phyloP scores from a whole-genome alignment of 164 flowering plant species.

The Cinnamomum chago region DNA sequence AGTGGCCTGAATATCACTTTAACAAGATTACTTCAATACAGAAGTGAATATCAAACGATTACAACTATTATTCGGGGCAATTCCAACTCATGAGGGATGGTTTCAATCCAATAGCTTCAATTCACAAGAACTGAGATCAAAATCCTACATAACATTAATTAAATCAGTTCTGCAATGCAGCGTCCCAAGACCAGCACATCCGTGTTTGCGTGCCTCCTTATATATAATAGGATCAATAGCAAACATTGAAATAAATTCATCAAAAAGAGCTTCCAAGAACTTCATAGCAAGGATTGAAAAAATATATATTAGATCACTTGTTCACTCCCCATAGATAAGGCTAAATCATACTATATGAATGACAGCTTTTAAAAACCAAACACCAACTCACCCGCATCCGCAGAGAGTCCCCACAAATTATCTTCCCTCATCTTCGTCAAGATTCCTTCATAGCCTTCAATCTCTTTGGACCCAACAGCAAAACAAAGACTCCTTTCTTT shows the following conservation, averaged over 20 bases:
- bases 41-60: background rate
- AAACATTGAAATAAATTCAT: background rate
- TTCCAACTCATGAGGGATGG: background rate
- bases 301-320: background rate
- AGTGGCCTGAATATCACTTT: background rate
- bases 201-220: too few species aligned
- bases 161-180: too few species aligned
- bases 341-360: background rate
- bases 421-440: conserved; percentile 8
- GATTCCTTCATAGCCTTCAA: conserved; percentile 11
- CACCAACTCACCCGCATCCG: conserved; percentile 13
- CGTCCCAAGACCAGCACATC: too few species aligned
- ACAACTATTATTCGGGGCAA: background rate
- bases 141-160: too few species aligned
- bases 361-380: background rate
- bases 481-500: conserved; percentile 47
- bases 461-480: conserved; percentile 33
- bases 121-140: background rate
- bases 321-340: background rate
- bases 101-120: background rate
- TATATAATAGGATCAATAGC: background rate
- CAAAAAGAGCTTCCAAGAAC: background rate
- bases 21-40: background rate
- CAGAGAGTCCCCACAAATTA: conserved; percentile 12
- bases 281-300: background rate